Evolutionary conservation across 75 land plant genomes (phyloP).

Genomic region (Sequoia sempervirens): DNA sequence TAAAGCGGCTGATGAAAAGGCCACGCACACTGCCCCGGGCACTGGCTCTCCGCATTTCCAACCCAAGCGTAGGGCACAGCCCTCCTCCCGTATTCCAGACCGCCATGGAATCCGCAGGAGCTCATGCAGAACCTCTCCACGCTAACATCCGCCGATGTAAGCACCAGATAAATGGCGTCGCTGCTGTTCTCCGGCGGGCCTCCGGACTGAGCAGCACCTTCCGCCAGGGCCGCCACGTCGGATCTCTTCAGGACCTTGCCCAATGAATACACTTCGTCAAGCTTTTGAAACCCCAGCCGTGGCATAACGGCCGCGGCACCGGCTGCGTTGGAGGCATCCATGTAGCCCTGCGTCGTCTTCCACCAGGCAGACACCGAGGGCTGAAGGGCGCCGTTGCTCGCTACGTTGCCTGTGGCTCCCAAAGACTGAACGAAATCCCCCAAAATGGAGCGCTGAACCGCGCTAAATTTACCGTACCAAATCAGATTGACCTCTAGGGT

Average conservation of each 20-base stretch:
- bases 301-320: constrained; percentile 13
- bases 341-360: constrained; percentile 55
- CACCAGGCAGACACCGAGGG: constrained; percentile 38
- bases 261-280: constrained; percentile 32
- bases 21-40: constrained; percentile 41
- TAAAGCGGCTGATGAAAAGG: constrained; percentile 26
- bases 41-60: constrained; percentile 27
- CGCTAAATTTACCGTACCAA: constrained; percentile 42
- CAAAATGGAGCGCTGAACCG: constrained; percentile 22
- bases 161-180: constrained; percentile 39
- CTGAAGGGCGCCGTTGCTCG: background rate
- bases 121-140: constrained; percentile 76
- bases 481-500: constrained; percentile 17
- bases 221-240: constrained; percentile 27
- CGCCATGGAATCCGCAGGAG: constrained; percentile 57
- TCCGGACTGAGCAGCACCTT: background rate
- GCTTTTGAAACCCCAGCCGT: constrained; percentile 26
- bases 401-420: background rate
- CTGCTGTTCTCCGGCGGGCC: background rate
- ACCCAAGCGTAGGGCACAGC: constrained; percentile 26
- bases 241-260: constrained; percentile 35
- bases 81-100: constrained; percentile 12
- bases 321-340: constrained; percentile 19
- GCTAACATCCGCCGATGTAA: constrained; percentile 64
- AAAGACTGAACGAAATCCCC: constrained; percentile 27